Conservation (phyloP, 108 stramenopile species). For the Stephanodiscus triporus region DNA sequence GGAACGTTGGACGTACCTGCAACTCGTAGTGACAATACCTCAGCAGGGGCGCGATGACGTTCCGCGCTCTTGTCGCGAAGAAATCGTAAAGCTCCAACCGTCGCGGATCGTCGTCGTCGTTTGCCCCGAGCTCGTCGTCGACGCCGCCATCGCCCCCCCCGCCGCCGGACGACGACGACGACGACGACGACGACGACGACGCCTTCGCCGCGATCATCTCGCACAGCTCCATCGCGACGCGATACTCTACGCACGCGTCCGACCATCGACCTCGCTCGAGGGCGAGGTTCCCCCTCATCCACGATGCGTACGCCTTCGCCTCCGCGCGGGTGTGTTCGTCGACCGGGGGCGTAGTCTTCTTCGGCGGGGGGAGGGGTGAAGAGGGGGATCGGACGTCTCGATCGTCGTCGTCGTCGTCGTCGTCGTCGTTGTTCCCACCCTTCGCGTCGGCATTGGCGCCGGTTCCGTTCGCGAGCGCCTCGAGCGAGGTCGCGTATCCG, state of each 20-base stretch:
- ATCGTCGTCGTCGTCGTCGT: neutral
- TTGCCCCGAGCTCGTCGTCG: no score
- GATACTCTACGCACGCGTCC: constrained; percentile 60
- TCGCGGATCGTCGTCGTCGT: constrained; percentile 27
- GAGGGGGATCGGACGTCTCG: constrained; percentile 4
- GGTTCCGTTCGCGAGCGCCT: constrained; percentile 9
- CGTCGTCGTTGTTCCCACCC: neutral
- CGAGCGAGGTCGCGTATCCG: constrained; percentile 53
- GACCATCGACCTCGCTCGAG: constrained; percentile 36
- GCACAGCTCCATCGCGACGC: constrained; percentile 50
- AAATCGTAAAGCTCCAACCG: constrained; percentile 71
- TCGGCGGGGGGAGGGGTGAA: no score
- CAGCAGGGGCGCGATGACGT: constrained; percentile 71
- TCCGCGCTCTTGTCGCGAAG: constrained; percentile 72
- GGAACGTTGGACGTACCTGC: constrained; percentile 29
- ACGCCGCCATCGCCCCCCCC: no score
- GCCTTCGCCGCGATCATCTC: constrained; percentile 21
- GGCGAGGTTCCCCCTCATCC: constrained; percentile 78
- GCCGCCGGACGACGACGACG: neutral
- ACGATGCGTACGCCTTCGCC: constrained; percentile 65
- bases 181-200: neutral
- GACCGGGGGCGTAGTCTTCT: no score
- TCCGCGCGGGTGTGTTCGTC: constrained; percentile 64
- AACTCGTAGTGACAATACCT: constrained; percentile 80
- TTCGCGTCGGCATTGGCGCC: neutral